Base-by-base conservation (phyloP, 23 red algal genomes). In the Gracilariopsis chorda region DNA sequence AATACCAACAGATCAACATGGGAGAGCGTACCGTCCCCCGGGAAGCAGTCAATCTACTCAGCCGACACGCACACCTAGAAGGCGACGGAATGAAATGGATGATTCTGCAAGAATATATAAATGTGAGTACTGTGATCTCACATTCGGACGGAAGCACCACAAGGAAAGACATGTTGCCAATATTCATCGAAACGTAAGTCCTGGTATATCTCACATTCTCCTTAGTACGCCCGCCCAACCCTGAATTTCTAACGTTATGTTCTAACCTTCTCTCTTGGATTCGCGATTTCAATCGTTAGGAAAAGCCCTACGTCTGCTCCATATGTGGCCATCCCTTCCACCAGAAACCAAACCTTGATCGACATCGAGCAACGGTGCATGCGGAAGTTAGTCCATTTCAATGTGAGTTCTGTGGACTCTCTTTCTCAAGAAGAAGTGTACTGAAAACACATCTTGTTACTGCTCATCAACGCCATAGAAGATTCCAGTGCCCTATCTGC, bases 161-260 rank as follows among this genome's bases (percentile, higher is more conserved):
- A 91, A 91, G 77, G 88, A 91, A 36, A 53, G 88, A 56, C 88
- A 91, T 82, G 88, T 91, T 3, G 88, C 74, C 2, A 91, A 91
- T 27, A 91, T 91, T 27, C 88, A 91, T 74, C 63, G 75, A 82
- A 56, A 91, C 25, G 88, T 91, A 80, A 80, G 88, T 91, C 21
- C 9, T 72, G n/a, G 27, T 41, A 19, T 27, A 30, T 75, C 10
- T 34, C 21, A 33, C 33, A 65, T 35, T 33, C 30, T 19, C 13
- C 12, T 69, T 28, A 21, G 13, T 28, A 33, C 17, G n/a, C n/a
- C n/a, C n/a, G n/a, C n/a, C n/a, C n/a, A n/a, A n/a, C n/a, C n/a
- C n/a, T n/a, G n/a, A n/a, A n/a, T 25, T 25, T 19, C 25, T 13
- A 13, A n/a, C n/a, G n/a, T n/a, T n/a, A n/a, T n/a, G n/a, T n/a